phyloP scores from a whole-genome alignment of 2,329 filamentous ascomycete genomes.

The Colletotrichum lupini region DNA sequence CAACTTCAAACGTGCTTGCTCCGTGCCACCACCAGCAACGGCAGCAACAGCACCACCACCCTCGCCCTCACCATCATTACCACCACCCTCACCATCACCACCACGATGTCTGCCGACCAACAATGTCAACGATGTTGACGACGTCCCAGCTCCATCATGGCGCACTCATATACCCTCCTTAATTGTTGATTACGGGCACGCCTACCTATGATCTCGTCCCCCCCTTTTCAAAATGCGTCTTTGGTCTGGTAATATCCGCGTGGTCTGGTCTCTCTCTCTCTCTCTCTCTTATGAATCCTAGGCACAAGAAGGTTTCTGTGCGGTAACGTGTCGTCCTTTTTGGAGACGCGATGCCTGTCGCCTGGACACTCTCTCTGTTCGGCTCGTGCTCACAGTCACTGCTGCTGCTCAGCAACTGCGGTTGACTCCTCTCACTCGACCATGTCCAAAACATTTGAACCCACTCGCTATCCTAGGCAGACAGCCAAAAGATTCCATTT shows the following conservation, averaged over 20 bases:
- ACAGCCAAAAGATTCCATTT: slow-evolving; percentile 21
- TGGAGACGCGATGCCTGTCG: slow-evolving; percentile 21
- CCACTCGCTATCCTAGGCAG: slow-evolving; percentile 16
- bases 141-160: slow-evolving; percentile 18
- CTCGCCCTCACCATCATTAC: slow-evolving; percentile 7
- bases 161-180: slow-evolving; percentile 35
- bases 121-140: slow-evolving; percentile 15
- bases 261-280: slow-evolving; percentile 16
- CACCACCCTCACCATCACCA: slow-evolving; percentile 4
- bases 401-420: slow-evolving; percentile 7
- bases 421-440: slow-evolving; percentile 3
- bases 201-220: neutral
- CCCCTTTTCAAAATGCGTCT: neutral
- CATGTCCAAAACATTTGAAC: slow-evolving; percentile 8
- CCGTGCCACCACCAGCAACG: slow-evolving; percentile 42
- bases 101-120: slow-evolving; percentile 24
- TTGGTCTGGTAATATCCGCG: neutral
- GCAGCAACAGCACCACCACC: neutral
- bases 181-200: slow-evolving; percentile 17
- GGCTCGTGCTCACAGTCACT: neutral
- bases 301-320: slow-evolving; percentile 14
- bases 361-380: slow-evolving; percentile 7
- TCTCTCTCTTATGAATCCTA: neutral
- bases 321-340: slow-evolving; percentile 9
- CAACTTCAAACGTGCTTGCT: slow-evolving; percentile 53